Evolutionary conservation across 1,139 yeast genomes (phyloP), one percentile per base, ranked within the genome.

Genomic region (Casaregolazyma suthepensis): DNA sequence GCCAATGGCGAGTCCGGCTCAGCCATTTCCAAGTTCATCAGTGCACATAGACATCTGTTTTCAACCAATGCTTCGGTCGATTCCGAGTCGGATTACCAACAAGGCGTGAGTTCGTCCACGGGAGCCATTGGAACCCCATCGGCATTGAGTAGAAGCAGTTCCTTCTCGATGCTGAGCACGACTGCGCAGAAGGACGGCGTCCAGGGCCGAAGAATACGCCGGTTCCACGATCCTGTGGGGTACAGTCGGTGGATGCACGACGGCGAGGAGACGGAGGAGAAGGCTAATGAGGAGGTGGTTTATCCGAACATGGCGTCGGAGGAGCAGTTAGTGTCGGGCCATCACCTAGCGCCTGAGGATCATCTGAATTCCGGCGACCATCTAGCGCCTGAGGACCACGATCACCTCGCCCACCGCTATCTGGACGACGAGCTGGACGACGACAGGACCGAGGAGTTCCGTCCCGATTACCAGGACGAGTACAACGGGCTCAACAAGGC

Each of bases 121-220:
- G 47, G 46, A 22, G 52, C 51, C 22, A 51, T 40, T 31, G 42
- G 43, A 43, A 46, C 63, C 61, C 15, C 76, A 81, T 3, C 72
- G 86, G 54, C 85, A 18, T 63, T 80, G 31, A 82, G 87, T 0
- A 73, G 87, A 52, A 78, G 79, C 48, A 82, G 87, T 18, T 78
- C 79, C 38, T 79, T 84, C 2, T 82, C 87, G 1, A 83, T 86
- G 51, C 67, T 83, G 37, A 82, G 88, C 0, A 82, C 85, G 19
- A 83, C 86, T 1, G 89, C 89, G 12, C 82, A 87, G 26, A 83
- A 83, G 62, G 89, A 84, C 63, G 89, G 89, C 0, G 68, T 83
- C 6, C 88, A 83, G 65, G 89, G 89, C 1, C 78, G 80, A 59
- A 69, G 77, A 52, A 72, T 80, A 50, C 81, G 78, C 60, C 70